Percentiles rank a stretch among this genome's conserved stretches.
Evolutionary conservation across 2,329 filamentous ascomycete species (phyloP).

Genomic region (Balansia obtecta): DNA sequence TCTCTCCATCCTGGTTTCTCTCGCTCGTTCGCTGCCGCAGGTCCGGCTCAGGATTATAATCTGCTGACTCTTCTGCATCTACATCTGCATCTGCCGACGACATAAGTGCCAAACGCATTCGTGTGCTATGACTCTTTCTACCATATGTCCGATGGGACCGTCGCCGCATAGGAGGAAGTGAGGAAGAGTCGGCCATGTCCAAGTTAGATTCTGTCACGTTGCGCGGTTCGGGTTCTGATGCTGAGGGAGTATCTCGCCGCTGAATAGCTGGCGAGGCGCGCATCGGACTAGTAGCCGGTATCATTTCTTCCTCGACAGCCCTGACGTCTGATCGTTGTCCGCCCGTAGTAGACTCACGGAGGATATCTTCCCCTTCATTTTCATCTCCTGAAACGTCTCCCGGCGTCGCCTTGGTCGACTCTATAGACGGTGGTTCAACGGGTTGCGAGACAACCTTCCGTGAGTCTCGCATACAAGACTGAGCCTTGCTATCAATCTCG

Average conservation of each 20-base stretch:
- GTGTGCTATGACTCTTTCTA: neutral
- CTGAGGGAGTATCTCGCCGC: conserved; percentile 9
- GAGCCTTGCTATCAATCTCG: neutral
- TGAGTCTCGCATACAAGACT: conserved; percentile 12
- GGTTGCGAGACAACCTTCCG: conserved; percentile 14
- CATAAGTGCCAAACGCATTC: conserved; percentile 1
- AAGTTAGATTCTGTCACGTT: conserved; percentile 11
- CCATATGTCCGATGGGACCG: conserved; percentile 4
- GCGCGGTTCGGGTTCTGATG: conserved; percentile 22
- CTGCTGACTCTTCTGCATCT: neutral
- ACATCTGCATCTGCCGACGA: conserved; percentile 3
- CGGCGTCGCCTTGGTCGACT: conserved; percentile 23
- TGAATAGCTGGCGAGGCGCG: conserved; percentile 16
- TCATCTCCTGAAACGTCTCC: conserved; percentile 10
- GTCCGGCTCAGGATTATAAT: neutral
- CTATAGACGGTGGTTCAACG: conserved; percentile 12
- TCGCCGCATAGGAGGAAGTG: conserved; percentile 13
- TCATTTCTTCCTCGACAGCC: conserved; percentile 22
- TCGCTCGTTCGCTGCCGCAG: neutral
- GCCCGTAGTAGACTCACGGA: neutral
- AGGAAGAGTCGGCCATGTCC: conserved; percentile 16
- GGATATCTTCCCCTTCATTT: neutral
- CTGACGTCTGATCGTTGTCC: neutral
- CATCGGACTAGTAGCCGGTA: conserved; percentile 26
- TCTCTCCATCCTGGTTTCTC: neutral